Evolutionary conservation across 2,329 filamentous ascomycete genomes (phyloP).

Genomic region (Botrytis hyacinthi): DNA sequence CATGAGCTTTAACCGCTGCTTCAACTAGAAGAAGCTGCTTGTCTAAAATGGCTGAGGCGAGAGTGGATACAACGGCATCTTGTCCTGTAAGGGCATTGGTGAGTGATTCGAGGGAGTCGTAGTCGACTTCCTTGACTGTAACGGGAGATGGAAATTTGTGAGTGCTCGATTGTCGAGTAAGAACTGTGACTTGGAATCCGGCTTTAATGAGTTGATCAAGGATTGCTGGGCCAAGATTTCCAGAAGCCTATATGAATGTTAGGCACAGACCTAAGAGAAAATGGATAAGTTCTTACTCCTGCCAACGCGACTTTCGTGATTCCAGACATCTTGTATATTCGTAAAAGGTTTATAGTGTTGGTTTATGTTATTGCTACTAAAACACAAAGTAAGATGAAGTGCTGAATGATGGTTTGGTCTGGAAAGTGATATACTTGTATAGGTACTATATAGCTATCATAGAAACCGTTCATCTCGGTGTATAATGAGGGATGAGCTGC

Average conservation of each 20-base stretch:
- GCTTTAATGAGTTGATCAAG: constrained; percentile 31
- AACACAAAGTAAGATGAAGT: not conserved
- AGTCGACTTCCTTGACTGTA: constrained; percentile 23
- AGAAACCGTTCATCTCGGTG: not conserved
- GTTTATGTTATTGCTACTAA: constrained; percentile 3
- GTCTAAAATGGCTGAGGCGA: constrained; percentile 20
- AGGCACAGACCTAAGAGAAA: not conserved
- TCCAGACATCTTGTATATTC: constrained; percentile 26
- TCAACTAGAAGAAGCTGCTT: constrained; percentile 48
- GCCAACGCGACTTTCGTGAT: constrained; percentile 30
- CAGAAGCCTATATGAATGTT: constrained; percentile 27
- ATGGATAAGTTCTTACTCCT: constrained; percentile 25
- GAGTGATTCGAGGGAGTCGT: constrained; percentile 21
- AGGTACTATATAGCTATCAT: not conserved
- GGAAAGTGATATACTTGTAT: not conserved
- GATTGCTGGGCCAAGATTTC: constrained; percentile 30
- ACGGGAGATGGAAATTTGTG: constrained; percentile 31
- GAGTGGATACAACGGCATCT: constrained; percentile 30
- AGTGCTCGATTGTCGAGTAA: constrained; percentile 36
- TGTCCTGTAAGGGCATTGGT: constrained; percentile 36
- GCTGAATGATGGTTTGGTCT: not conserved
- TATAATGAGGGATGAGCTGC: not conserved
- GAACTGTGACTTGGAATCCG: constrained; percentile 42
- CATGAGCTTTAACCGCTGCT: constrained; percentile 57
- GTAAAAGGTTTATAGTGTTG: not conserved